A percentile compares a stretch with the other conserved stretches of the same genome.
These are phyloP conservation scores for Volvariella volvacea DNA, from an alignment of 1,284 basidiomycete species.

Conservation along the genomic window DNA sequence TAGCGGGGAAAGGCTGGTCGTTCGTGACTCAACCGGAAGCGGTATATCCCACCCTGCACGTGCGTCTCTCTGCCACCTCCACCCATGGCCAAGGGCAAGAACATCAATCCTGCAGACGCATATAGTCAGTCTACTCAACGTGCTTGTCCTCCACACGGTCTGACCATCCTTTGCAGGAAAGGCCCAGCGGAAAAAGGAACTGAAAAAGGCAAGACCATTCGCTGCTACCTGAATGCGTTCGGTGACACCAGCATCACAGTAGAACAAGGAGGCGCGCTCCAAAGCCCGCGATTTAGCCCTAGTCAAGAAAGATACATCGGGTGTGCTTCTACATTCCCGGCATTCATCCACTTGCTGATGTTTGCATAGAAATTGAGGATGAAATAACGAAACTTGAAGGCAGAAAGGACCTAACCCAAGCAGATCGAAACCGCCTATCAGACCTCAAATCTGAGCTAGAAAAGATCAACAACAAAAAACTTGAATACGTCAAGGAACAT, in stretches of 20 bases:
- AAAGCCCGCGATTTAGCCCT: conserved; percentile 77
- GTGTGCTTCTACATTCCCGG: conserved; percentile 25
- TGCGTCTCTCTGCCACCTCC: conserved; percentile 19
- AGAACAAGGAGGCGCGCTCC: conserved; percentile 81
- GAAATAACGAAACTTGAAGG: conserved; percentile 62
- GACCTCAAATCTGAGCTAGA: conserved; percentile 74
- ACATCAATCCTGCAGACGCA: conserved; percentile 79
- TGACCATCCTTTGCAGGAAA: conserved; percentile 52
- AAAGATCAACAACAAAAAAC: conserved; percentile 78
- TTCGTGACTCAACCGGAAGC: conserved; percentile 26
- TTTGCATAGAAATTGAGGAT: conserved; percentile 56
- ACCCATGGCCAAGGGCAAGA: conserved; percentile 77
- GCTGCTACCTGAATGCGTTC: conserved; percentile 6
- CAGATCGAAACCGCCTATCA: conserved; percentile 49
- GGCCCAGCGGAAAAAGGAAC: conserved; percentile 80
- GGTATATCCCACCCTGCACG: conserved; percentile 18
- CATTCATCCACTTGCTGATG: background rate
- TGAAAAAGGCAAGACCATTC: conserved; percentile 68
- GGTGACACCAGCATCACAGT: conserved; percentile 35
- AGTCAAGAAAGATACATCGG: conserved; percentile 84
- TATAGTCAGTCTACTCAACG: conserved; percentile 44
- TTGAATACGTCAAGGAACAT: conserved; percentile 85
- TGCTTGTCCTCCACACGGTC: conserved; percentile 8
- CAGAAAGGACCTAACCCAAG: conserved; percentile 24
- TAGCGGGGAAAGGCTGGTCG: conserved; percentile 9